Conservation (phyloP, 2,329 filamentous ascomycete genomes). For the Hypoxylon sp. region DNA sequence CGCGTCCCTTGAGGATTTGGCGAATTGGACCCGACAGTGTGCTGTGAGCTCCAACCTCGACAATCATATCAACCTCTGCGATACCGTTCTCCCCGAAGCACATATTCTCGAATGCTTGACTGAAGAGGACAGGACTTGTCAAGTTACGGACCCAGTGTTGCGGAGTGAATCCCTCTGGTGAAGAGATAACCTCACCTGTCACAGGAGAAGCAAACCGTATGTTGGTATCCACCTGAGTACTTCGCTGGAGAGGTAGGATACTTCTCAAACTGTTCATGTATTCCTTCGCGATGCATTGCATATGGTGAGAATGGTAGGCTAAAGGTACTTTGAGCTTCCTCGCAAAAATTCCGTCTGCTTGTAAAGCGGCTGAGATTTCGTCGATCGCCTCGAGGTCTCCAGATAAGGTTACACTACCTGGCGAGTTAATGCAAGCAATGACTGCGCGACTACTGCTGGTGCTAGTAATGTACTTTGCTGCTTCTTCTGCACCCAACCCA, state of each 20-base stretch:
- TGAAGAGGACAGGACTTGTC: slow-evolving; percentile 49
- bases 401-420: slow-evolving; percentile 51
- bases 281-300: slow-evolving; percentile 44
- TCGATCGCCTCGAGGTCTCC: slow-evolving; percentile 45
- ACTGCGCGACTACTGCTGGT: slow-evolving; percentile 18
- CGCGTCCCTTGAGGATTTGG: slow-evolving; percentile 50
- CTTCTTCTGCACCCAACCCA: slow-evolving; percentile 21
- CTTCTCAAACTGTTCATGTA: slow-evolving; percentile 34
- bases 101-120: slow-evolving; percentile 44
- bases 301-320: slow-evolving; percentile 55
- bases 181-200: slow-evolving; percentile 45
- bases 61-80: slow-evolving; percentile 44
- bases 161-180: slow-evolving; percentile 18
- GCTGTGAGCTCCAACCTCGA: slow-evolving; percentile 55
- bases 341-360: slow-evolving; percentile 44
- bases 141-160: slow-evolving; percentile 45
- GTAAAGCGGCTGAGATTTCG: slow-evolving; percentile 10
- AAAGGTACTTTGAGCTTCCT: slow-evolving; percentile 47
- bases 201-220: slow-evolving; percentile 48
- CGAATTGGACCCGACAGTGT: slow-evolving; percentile 52
- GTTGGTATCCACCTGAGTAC: background rate
- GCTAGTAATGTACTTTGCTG: slow-evolving; percentile 10
- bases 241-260: background rate
- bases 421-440: slow-evolving; percentile 53
- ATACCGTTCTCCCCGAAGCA: slow-evolving; percentile 1